Evolutionary conservation across 2,329 filamentous ascomycete species (phyloP).

Genomic region (Cytospora leucostoma): DNA sequence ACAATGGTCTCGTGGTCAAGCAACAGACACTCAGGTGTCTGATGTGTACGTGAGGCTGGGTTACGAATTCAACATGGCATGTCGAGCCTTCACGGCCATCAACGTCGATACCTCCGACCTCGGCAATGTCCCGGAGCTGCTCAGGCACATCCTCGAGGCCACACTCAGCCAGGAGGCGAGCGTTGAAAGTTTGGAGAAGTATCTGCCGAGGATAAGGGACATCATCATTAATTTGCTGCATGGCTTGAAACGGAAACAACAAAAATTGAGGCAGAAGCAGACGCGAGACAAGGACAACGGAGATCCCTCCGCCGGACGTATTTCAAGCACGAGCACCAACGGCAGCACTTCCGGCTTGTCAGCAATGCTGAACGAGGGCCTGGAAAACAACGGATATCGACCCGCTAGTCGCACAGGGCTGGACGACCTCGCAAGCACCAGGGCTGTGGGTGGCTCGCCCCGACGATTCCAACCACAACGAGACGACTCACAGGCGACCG

Average conservation of each 20-base stretch:
- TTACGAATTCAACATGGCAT: conserved; percentile 99
- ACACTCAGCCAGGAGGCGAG: conserved; percentile 96
- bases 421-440: conserved; percentile 35
- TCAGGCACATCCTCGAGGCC: conserved; percentile 89
- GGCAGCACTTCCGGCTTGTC: conserved; percentile 61
- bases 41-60: conserved; percentile 97
- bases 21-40: conserved; percentile 92
- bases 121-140: conserved; percentile 88
- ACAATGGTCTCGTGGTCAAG: conserved; percentile 91
- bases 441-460: conserved; percentile 44
- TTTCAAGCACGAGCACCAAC: conserved; percentile 60
- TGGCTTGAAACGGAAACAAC: conserved; percentile 95
- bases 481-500: conserved; percentile 54
- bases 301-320: conserved; percentile 41
- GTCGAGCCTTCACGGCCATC: conserved; percentile 93
- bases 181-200: conserved; percentile 88
- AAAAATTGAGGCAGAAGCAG: conserved; percentile 72
- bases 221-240: conserved; percentile 98
- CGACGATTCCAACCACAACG: conserved; percentile 50
- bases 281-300: conserved; percentile 55
- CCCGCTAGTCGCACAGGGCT: conserved; percentile 39
- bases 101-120: conserved; percentile 94
- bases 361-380: conserved; percentile 60
- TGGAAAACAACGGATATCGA: conserved; percentile 53
- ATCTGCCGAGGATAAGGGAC: conserved; percentile 90